phyloP scores from a whole-genome alignment of 225 moss, liverwort and hornwort species.

The Polytrichum commune region DNA sequence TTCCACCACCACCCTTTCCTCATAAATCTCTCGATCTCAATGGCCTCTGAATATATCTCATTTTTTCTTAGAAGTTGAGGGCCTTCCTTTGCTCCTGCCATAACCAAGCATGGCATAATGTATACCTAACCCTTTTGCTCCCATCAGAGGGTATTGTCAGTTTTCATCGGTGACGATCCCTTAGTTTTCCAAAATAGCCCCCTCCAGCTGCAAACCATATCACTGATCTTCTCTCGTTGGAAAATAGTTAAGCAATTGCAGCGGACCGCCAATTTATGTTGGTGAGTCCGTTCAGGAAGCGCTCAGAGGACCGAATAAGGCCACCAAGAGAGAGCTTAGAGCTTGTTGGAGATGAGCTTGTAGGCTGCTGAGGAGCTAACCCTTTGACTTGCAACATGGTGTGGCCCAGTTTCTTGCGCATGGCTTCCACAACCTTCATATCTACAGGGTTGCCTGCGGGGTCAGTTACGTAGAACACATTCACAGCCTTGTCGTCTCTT shows the following conservation, averaged over 20 bases:
- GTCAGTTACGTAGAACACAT: constrained; percentile 50
- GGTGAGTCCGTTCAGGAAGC: constrained; percentile 40
- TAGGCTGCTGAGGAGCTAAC: constrained; percentile 23
- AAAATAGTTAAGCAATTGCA: constrained; percentile 20
- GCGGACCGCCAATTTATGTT: constrained; percentile 50
- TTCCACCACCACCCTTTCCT: too few relatives aligned
- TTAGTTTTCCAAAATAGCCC: background rate
- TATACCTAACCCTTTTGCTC: background rate
- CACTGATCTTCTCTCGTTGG: background rate
- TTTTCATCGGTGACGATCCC: background rate
- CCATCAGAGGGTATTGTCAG: background rate
- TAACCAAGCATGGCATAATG: too few relatives aligned
- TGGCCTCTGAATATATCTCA: too few relatives aligned
- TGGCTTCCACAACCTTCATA: constrained; percentile 50
- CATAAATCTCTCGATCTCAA: too few relatives aligned
- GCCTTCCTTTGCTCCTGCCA: too few relatives aligned
- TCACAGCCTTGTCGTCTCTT: constrained; percentile 37
- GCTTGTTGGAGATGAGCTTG: constrained; percentile 4
- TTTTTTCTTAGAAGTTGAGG: too few relatives aligned
- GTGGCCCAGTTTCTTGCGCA: constrained; percentile 47
- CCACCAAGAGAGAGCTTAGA: constrained; percentile 43
- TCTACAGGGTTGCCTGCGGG: constrained; percentile 38
- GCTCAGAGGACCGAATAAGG: constrained; percentile 35
- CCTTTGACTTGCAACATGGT: constrained; percentile 38
- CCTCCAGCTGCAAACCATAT: constrained; percentile 1